A percentile compares a stretch with the other conserved stretches of the same genome.
Evolutionary conservation across 345 rosid species (phyloP).

Genomic region (Viola odorata): DNA sequence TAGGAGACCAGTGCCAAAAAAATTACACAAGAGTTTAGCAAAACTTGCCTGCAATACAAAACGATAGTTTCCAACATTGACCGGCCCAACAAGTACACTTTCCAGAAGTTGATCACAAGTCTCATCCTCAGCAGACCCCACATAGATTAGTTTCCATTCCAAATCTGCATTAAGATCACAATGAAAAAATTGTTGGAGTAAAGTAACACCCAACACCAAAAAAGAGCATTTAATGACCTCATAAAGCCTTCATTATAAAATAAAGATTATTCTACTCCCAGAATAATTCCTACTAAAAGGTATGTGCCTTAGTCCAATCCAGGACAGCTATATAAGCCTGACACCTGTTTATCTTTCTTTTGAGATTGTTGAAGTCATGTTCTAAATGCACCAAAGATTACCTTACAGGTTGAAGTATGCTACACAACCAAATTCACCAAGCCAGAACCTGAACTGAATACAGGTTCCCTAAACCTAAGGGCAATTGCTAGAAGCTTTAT

Average conservation of each 20-base stretch:
- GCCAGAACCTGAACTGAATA: too few relatives aligned
- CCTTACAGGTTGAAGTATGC: too few relatives aligned
- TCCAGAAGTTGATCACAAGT: conserved; percentile 77
- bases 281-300: neutral
- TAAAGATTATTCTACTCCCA: neutral
- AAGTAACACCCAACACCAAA: neutral
- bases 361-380: too few relatives aligned
- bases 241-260: neutral
- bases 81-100: conserved; percentile 94
- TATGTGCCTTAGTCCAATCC: neutral
- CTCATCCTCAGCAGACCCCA: conserved; percentile 96
- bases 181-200: too few relatives aligned
- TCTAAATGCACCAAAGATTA: too few relatives aligned
- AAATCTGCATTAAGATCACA: conserved; percentile 43
- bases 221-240: neutral
- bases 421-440: too few relatives aligned
- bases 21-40: neutral
- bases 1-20: neutral
- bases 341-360: neutral
- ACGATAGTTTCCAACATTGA: conserved; percentile 86
- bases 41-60: conserved; percentile 66
- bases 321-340: neutral
- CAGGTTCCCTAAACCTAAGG: too few relatives aligned
- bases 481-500: too few relatives aligned
- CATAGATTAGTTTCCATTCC: conserved; percentile 95